Conservation (phyloP, 306 rosid species). For the Pyrus betulifolia region DNA sequence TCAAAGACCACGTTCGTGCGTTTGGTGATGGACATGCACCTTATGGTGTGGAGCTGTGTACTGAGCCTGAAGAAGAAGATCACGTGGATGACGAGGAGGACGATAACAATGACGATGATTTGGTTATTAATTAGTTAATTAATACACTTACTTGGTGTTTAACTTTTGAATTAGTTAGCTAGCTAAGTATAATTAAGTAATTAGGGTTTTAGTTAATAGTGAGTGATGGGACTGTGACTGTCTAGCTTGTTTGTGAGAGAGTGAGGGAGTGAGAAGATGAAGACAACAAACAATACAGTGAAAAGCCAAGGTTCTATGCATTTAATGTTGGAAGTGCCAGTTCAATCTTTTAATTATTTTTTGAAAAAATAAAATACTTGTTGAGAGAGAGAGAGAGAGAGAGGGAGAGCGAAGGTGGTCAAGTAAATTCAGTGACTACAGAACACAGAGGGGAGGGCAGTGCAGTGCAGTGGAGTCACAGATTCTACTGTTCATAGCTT, state of each 20-base stretch:
- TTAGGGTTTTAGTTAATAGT: neutral
- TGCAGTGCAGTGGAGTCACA: conserved; percentile 52
- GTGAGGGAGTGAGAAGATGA: conserved; percentile 35
- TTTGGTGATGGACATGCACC: conserved; percentile 81
- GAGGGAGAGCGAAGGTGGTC: conserved; percentile 27
- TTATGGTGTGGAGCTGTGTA: conserved; percentile 47
- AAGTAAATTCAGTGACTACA: conserved; percentile 61
- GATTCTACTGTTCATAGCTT: conserved; percentile 54
- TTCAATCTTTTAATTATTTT: conserved; percentile 7
- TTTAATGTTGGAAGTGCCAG: conserved; percentile 52
- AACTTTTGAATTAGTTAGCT: neutral
- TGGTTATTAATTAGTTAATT: neutral
- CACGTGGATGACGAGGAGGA: neutral
- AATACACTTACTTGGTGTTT: neutral
- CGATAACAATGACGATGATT: neutral
- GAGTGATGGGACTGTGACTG: neutral
- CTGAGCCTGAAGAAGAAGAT: conserved; percentile 33
- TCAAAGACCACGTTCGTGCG: conserved; percentile 80
- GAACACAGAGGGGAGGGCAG: conserved; percentile 35
- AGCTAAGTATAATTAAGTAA: neutral
- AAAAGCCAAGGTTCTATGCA: conserved; percentile 49
- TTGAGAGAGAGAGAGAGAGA: neutral
- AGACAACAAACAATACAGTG: conserved; percentile 77
- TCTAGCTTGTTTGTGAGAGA: conserved; percentile 14
- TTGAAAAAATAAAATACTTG: neutral